phyloP scores from a whole-genome alignment of 140 eudicot genomes.

The Ambrosia hybrid region DNA sequence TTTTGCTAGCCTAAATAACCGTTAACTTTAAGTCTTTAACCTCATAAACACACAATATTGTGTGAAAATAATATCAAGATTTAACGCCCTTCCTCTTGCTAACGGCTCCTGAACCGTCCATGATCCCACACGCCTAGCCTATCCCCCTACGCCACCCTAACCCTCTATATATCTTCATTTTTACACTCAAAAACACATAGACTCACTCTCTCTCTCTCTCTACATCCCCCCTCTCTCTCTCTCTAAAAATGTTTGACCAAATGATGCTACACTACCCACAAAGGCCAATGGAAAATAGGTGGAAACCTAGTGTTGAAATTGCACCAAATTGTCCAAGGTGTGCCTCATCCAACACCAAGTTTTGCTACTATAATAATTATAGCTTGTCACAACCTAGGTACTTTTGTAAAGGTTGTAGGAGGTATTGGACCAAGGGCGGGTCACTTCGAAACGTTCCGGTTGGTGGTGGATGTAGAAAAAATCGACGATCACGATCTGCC shows the following conservation, averaged over 20 bases:
- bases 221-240: slow-evolving; percentile 18
- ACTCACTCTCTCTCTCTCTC: slow-evolving; percentile 10
- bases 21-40: slow-evolving; percentile 26
- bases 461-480: slow-evolving; percentile 70
- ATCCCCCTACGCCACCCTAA: slow-evolving; percentile 3
- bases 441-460: slow-evolving; percentile 70
- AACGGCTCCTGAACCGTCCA: slow-evolving; percentile 82
- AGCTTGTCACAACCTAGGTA: slow-evolving; percentile 75
- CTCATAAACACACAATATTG: slow-evolving; percentile 24
- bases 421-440: slow-evolving; percentile 87
- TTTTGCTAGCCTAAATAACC: slow-evolving; percentile 34
- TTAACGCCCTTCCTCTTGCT: slow-evolving; percentile 49
- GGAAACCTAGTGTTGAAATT: slow-evolving; percentile 59
- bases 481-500: slow-evolving; percentile 39
- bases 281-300: slow-evolving; percentile 40
- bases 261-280: slow-evolving; percentile 44
- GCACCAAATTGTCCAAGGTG: slow-evolving; percentile 80
- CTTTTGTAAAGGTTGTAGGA: slow-evolving; percentile 72
- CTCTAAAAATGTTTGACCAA: slow-evolving; percentile 41
- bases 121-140: slow-evolving; percentile 33
- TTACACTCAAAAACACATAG: neutral
- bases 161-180: no score
- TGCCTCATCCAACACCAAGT: slow-evolving; percentile 72
- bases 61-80: slow-evolving; percentile 28
- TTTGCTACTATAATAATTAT: slow-evolving; percentile 77